A percentile compares a stretch with the other conserved stretches of the same genome.
These are phyloP conservation scores for Parathielavia appendiculata DNA, from an alignment of 495 filamentous ascomycete species.

Conservation along the genomic window DNA sequence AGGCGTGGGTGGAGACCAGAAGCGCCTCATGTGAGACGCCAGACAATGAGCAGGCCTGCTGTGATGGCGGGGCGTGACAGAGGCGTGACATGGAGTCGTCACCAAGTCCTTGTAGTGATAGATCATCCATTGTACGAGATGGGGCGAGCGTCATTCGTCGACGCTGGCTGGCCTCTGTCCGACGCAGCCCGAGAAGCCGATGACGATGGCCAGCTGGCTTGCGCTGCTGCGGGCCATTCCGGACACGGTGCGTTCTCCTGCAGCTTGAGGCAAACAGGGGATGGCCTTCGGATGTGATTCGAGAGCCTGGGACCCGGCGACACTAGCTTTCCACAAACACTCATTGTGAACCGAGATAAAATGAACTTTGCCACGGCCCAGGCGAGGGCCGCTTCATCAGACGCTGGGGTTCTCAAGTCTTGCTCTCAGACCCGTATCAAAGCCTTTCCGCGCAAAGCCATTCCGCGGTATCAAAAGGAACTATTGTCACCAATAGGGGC, in stretches of 20 bases:
- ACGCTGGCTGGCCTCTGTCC: not conserved
- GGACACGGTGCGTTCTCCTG: conserved; percentile 6
- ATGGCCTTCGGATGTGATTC: not conserved
- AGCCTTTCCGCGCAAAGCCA: no score
- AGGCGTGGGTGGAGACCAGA: not conserved
- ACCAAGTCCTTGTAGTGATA: conserved; percentile 5
- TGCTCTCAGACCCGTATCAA: no score
- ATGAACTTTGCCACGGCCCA: not conserved
- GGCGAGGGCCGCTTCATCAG: not conserved
- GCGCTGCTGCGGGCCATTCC: not conserved
- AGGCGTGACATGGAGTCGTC: not conserved
- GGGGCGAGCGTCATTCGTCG: not conserved
- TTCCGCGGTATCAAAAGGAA: not conserved
- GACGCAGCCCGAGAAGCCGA: conserved; percentile 10
- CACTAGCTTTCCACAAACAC: not conserved
- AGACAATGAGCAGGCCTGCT: conserved; percentile 6
- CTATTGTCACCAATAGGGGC: not conserved
- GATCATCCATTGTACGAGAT: conserved; percentile 7
- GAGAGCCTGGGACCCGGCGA: not conserved
- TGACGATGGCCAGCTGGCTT: conserved; percentile 9
- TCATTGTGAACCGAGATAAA: conserved; percentile 1
- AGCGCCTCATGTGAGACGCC: conserved; percentile 14
- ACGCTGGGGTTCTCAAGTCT: no score
- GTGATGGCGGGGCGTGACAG: conserved; percentile 10
- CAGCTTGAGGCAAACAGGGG: conserved; percentile 11